A percentile compares a stretch with the other conserved stretches of the same genome.
Conservation (phyloP, 106 monocot genomes). For the Acanthochlamys bracteata region DNA sequence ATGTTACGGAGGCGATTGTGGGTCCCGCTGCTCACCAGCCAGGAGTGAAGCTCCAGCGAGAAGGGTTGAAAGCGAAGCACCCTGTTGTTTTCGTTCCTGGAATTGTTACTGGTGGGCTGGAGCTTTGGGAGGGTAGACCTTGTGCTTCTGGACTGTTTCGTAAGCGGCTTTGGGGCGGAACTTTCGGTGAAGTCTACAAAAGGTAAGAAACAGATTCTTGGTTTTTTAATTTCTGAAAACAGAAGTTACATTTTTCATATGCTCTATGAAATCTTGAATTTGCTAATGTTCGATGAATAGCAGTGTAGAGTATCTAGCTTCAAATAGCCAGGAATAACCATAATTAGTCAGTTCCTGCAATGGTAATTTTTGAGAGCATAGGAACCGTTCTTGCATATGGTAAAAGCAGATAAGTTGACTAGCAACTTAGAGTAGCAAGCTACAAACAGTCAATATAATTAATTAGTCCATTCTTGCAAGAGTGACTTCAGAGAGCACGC, state of each 20-base stretch:
- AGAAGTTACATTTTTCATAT: neutral
- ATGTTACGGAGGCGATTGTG: conserved; percentile 92
- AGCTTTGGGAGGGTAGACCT: conserved; percentile 46
- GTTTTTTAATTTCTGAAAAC: neutral
- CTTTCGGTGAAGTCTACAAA: conserved; percentile 40
- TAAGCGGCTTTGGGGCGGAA: conserved; percentile 46
- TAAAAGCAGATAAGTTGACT: too few species aligned
- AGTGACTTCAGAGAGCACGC: too few species aligned
- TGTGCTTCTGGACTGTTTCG: conserved; percentile 42
- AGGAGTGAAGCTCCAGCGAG: conserved; percentile 77
- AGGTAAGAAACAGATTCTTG: conserved; percentile 6
- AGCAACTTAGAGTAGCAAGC: too few species aligned
- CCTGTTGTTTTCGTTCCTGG: conserved; percentile 98
- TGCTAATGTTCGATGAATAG: neutral
- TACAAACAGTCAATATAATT: too few species aligned
- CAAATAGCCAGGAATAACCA: too few species aligned
- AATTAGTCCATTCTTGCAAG: too few species aligned
- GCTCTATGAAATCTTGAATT: neutral
- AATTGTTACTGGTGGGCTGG: conserved; percentile 45
- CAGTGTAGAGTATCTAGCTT: too few species aligned
- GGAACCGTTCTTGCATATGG: too few species aligned
- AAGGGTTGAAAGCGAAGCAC: conserved; percentile 68
- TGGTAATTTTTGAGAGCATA: too few species aligned
- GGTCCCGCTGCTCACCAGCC: conserved; percentile 94
- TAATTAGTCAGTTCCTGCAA: too few species aligned